Percentiles rank a stretch among this genome's conserved stretches.
phyloP scores from a whole-genome alignment of 1,284 basidiomycete species.

The Inonotus hispidus region DNA sequence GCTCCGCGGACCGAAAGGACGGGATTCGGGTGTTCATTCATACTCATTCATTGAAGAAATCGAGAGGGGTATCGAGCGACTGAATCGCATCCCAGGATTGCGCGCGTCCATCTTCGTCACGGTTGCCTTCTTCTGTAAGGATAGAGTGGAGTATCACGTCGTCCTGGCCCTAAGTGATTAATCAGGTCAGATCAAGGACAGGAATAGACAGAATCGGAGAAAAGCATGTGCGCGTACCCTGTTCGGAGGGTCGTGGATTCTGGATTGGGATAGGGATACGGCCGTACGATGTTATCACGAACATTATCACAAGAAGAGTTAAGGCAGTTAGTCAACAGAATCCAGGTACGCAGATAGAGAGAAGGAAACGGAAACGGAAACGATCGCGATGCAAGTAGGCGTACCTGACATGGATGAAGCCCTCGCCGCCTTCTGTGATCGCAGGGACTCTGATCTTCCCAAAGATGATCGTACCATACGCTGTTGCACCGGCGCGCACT shows the following conservation, averaged over 20 bases:
- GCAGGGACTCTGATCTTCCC: conserved; percentile 72
- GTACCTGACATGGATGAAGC: conserved; percentile 66
- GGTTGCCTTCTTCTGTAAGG: conserved; percentile 58
- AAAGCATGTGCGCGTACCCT: conserved; percentile 38
- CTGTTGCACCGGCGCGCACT: conserved; percentile 41
- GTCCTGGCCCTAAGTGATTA: conserved; percentile 46
- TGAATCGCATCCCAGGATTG: conserved; percentile 62
- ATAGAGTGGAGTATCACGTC: conserved; percentile 69
- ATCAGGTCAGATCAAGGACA: conserved; percentile 13
- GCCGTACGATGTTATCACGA: conserved; percentile 8
- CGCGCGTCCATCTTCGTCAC: conserved; percentile 45
- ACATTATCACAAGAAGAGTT: conserved; percentile 2
- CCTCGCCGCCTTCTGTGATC: conserved; percentile 57
- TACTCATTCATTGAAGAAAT: conserved; percentile 70
- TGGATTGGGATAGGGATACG: conserved; percentile 19
- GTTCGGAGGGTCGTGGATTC: conserved; percentile 71
- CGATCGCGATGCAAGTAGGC: conserved; percentile 21
- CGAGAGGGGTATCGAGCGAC: conserved; percentile 47
- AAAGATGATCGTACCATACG: conserved; percentile 67
- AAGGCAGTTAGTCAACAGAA: conserved; percentile 17
- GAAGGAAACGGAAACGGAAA: no score
- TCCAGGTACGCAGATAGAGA: background rate
- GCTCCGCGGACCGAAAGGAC: no score
- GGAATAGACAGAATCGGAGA: background rate
- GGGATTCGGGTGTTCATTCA: background rate